Conservation (phyloP, 345 rosid species). For the Lepidium africanum region DNA sequence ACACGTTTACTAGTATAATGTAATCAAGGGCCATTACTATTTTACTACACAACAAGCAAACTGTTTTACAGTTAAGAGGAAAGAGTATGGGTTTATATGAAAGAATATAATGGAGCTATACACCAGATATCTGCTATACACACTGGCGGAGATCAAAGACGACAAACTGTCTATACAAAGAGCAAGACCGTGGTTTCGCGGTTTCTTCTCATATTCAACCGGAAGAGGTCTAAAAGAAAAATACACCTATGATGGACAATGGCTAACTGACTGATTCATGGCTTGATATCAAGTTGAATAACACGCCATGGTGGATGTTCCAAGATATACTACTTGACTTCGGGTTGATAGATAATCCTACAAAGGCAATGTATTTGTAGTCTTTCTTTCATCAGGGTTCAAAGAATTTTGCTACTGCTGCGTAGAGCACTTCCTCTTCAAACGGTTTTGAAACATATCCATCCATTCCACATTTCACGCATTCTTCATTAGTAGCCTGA, state of each 20-base stretch:
- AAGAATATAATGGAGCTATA: slow-evolving; percentile 23
- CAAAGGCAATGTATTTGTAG: not conserved
- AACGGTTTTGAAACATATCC: slow-evolving; percentile 79
- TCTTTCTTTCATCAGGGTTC: slow-evolving; percentile 35
- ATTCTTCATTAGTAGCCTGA: slow-evolving; percentile 68
- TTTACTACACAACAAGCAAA: slow-evolving; percentile 11
- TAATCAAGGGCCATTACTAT: slow-evolving; percentile 4
- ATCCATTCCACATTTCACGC: slow-evolving; percentile 84
- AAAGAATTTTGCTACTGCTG: slow-evolving; percentile 64
- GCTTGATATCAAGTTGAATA: not conserved
- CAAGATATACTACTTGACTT: slow-evolving; percentile 6
- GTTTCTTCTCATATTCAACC: slow-evolving; percentile 2
- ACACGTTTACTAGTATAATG: slow-evolving; percentile 3
- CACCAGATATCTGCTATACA: slow-evolving; percentile 17
- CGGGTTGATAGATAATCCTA: slow-evolving; percentile 10
- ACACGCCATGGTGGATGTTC: slow-evolving; percentile 5
- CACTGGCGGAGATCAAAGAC: not conserved
- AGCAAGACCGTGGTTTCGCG: not conserved
- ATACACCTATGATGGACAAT: not conserved
- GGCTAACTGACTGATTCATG: not conserved
- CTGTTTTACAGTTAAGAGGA: slow-evolving; percentile 3
- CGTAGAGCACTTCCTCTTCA: slow-evolving; percentile 72
- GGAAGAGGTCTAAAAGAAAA: not conserved
- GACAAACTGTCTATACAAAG: slow-evolving; percentile 8
- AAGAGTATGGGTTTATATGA: slow-evolving; percentile 1